A percentile compares a stretch with the other conserved stretches of the same genome.
Conservation (phyloP, 257 asterid genomes). For the Solanum sparsipilum region DNA sequence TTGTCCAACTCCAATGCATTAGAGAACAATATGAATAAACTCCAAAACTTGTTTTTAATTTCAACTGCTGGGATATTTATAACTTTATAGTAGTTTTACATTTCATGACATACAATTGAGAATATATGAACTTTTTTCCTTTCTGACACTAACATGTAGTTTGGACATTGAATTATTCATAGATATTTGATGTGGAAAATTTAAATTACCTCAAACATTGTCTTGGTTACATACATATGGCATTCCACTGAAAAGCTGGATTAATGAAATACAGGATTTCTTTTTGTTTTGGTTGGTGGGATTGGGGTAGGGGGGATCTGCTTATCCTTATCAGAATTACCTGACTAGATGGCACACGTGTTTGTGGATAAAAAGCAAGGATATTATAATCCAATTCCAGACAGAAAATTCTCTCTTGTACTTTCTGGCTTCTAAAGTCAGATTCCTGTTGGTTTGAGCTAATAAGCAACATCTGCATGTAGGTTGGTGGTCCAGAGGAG, state of each 20-base stretch:
- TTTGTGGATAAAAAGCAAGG: not conserved
- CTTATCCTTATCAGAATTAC: not conserved
- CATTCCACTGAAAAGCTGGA: not conserved
- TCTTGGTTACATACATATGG: not conserved
- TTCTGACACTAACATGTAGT: not conserved
- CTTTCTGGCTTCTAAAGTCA: not conserved
- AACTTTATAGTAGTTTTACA: not conserved
- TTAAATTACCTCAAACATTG: not conserved
- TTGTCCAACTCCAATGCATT: not conserved
- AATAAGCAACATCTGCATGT: slow-evolving; percentile 6
- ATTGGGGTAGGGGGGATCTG: not conserved
- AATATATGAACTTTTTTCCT: not conserved
- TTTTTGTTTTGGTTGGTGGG: not conserved
- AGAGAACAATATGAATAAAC: not conserved
- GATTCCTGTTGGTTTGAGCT: not conserved
- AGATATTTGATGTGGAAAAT: not conserved
- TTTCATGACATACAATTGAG: not conserved
- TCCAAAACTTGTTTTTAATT: not conserved
- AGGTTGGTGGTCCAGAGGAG: slow-evolving; percentile 93
- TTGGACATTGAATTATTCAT: not conserved
- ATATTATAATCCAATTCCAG: not conserved
- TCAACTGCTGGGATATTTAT: not conserved
- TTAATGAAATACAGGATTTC: not conserved
- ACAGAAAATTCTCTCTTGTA: not conserved
- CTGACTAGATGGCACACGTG: not conserved